phyloP scores from a whole-genome alignment of 73 alveolate genomes.

The Paramecium biaurelia region DNA sequence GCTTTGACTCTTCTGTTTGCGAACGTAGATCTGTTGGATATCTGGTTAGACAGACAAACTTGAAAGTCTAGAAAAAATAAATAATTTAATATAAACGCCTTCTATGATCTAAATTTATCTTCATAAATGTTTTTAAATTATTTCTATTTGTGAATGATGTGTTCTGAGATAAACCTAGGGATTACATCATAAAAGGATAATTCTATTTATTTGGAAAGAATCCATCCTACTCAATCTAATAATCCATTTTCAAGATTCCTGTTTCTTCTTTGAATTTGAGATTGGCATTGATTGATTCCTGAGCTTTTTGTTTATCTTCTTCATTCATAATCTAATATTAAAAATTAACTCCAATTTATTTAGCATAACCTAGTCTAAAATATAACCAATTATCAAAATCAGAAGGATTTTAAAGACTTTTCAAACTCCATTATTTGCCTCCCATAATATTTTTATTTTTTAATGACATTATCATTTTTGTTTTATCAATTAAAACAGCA shows the following conservation, averaged over 20 bases:
- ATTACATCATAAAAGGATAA: neutral
- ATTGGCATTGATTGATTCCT: neutral
- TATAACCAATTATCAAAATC: slow-evolving; percentile 20
- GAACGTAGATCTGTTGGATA: neutral
- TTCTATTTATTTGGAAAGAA: slow-evolving; percentile 9
- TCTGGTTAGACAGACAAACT: neutral
- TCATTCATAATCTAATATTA: neutral
- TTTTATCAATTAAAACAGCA: slow-evolving; percentile 14
- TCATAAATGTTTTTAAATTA: neutral
- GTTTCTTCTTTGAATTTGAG: slow-evolving; percentile 27
- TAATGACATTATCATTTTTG: slow-evolving; percentile 2
- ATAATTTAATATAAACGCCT: slow-evolving; percentile 49
- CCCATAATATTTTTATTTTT: slow-evolving; percentile 5
- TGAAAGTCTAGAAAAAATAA: slow-evolving; percentile 36
- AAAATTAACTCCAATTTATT: neutral
- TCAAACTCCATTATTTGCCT: slow-evolving; percentile 44
- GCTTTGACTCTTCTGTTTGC: slow-evolving; percentile 7
- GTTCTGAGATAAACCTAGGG: neutral
- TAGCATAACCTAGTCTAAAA: slow-evolving; percentile 27
- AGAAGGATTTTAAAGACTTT: neutral
- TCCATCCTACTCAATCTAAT: slow-evolving; percentile 4
- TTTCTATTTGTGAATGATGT: neutral
- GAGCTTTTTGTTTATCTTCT: neutral
- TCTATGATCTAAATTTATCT: slow-evolving; percentile 41
- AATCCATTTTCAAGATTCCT: slow-evolving; percentile 46